Evolutionary conservation across 768 basidiomycete genomes (phyloP), one percentile per base, ranked within the genome.

Genomic region (Asterophora lycoperdoides): DNA sequence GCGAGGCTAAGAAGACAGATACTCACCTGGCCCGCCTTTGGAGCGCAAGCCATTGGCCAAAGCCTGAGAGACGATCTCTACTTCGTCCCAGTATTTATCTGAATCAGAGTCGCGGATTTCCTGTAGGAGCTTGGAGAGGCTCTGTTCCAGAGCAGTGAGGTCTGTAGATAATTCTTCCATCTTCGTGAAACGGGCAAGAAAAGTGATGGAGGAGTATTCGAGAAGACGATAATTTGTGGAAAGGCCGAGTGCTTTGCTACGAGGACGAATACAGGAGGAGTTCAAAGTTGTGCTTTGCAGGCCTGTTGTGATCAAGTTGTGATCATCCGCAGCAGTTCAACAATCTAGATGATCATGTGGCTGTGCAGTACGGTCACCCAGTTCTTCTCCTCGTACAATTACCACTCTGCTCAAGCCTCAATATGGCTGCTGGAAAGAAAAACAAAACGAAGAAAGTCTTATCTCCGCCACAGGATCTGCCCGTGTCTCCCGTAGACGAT

Each of bases 1-100:
- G 23, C 23, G 23, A 3, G 23, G 51, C 48, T 38, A 37, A 32
- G 15, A 7, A 26, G 23, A 30, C 26, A 17, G 53, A 23, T 15
- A 37, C 17, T 39, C 46, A 81, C 84, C 76, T 64, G 72, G 52
- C 28, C 69, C 69, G 59, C 82, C 77, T 62, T 73, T 78, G 45
- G 75, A 65, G 37, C 86, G 75, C 44, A 90, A 69, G 49, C 69
- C 68, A 64, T 87, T 80, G 35, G 86, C 87, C 20, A 89, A 67
- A 44, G 70, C 67, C 58, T 74, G 78, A 14, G 81, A 78, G 35
- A 72, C 72, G 26, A 56, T 57, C 57, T 83, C 73, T 20, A 86
- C 72, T 17, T 72, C 62, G 36, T 59, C 61, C 86, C 86, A 89
- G 14, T 59, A 54, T 28, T 66, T 61, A 9, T 68, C 60, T 14